Conservation (phyloP, 140 eudicot genomes). For the Flaveria floridana region DNA sequence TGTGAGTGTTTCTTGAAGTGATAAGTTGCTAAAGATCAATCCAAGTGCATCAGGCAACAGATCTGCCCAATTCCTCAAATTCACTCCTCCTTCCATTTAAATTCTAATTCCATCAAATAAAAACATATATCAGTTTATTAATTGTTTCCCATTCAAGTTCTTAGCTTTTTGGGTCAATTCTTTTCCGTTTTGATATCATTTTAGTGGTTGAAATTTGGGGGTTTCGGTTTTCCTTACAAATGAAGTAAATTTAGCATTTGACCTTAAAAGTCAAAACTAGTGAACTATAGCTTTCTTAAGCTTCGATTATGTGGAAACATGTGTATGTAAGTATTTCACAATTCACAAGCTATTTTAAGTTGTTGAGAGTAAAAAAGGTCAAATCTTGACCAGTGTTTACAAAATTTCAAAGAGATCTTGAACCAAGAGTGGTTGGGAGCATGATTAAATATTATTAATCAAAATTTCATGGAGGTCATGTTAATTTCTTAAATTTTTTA, state of each 20-base stretch:
- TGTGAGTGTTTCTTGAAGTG: slow-evolving; percentile 60
- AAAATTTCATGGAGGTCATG: slow-evolving; percentile 7
- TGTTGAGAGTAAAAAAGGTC: slow-evolving; percentile 29
- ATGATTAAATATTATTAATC: slow-evolving; percentile 17
- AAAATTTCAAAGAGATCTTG: slow-evolving; percentile 16
- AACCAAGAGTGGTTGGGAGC: slow-evolving; percentile 25
- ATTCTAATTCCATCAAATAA: slow-evolving; percentile 15
- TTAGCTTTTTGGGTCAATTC: slow-evolving; percentile 6
- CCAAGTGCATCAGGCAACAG: slow-evolving; percentile 86
- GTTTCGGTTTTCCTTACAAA: not conserved
- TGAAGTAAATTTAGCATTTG: slow-evolving; percentile 8
- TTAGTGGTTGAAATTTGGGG: not conserved
- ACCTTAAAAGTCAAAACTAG: slow-evolving; percentile 26
- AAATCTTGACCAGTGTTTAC: slow-evolving; percentile 35
- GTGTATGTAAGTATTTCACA: not conserved
- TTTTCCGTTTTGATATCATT: not conserved
- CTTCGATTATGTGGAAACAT: slow-evolving; percentile 9
- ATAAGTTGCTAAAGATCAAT: slow-evolving; percentile 57
- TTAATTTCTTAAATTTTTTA: not conserved
- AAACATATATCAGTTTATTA: not conserved
- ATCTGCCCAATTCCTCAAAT: slow-evolving; percentile 73
- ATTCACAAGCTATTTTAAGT: slow-evolving; percentile 9
- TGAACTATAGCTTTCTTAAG: not conserved
- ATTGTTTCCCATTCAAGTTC: slow-evolving; percentile 22
- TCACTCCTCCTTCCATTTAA: slow-evolving; percentile 49